Percentiles rank a stretch among this genome's conserved stretches.
Conservation (phyloP, 805 yeast species). For the Lipomyces sp. region DNA sequence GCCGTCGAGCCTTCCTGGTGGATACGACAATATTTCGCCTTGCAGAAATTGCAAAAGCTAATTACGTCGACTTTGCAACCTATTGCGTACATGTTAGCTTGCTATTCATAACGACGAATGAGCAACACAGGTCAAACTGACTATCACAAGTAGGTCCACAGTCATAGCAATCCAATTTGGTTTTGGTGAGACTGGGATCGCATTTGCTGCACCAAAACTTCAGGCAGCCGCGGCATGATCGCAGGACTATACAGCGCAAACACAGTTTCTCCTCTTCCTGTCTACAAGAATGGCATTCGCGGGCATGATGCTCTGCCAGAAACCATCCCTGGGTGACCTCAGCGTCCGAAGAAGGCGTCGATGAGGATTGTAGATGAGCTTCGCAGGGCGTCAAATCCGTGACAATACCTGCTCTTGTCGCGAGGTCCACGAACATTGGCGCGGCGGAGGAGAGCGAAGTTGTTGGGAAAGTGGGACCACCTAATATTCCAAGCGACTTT, state of each 20-base stretch:
- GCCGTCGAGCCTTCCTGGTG: conserved; percentile 36
- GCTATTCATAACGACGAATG: background rate
- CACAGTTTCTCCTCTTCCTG: conserved; percentile 21
- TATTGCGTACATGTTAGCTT: background rate
- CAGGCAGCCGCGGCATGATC: conserved; percentile 31
- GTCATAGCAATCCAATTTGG: conserved; percentile 35
- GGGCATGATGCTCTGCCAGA: conserved; percentile 23
- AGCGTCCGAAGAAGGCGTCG: conserved; percentile 3
- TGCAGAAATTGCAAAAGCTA: conserved; percentile 33
- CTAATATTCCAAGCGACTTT: conserved; percentile 21
- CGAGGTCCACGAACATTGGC: conserved; percentile 20
- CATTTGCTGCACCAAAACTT: conserved; percentile 34
- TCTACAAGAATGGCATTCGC: conserved; percentile 23
- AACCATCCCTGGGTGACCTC: conserved; percentile 25
- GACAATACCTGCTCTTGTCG: conserved; percentile 27
- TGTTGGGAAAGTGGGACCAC: conserved; percentile 36
- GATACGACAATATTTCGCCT: conserved; percentile 34
- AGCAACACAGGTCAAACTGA: background rate
- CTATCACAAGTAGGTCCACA: conserved; percentile 36
- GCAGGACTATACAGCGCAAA: conserved; percentile 25
- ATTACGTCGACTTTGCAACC: conserved; percentile 29
- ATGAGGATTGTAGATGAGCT: conserved; percentile 13
- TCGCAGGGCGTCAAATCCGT: conserved; percentile 33
- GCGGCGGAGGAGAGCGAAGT: conserved; percentile 25
- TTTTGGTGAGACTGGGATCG: conserved; percentile 24